These are phyloP conservation scores for Cocos nucifera DNA, from an alignment of 176 grass and related monocot species.

Conservation along the genomic window DNA sequence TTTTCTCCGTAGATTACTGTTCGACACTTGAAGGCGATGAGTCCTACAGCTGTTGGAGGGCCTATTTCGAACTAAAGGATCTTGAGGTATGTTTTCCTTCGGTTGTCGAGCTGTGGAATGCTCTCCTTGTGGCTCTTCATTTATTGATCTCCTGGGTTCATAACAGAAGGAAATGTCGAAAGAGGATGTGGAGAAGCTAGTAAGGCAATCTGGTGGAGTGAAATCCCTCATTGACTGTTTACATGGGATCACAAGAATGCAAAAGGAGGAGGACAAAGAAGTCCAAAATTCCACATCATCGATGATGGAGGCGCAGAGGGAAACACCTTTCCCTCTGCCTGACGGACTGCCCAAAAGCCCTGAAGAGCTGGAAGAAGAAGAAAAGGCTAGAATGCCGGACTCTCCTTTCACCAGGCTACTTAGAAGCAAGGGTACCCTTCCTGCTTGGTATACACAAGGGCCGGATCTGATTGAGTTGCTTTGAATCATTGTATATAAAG, in stretches of 20 bases:
- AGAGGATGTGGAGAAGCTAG: conserved; percentile 19
- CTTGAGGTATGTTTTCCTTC: conserved; percentile 39
- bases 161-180: conserved; percentile 25
- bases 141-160: too few species aligned
- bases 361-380: conserved; percentile 66
- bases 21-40: conserved; percentile 64
- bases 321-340: conserved; percentile 40
- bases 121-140: too few species aligned
- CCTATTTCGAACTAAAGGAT: conserved; percentile 80
- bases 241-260: conserved; percentile 33
- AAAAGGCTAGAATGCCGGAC: conserved; percentile 51
- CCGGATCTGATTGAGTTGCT: conserved; percentile 8
- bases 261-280: conserved; percentile 40
- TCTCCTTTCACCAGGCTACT: conserved; percentile 62
- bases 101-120: too few species aligned
- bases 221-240: conserved; percentile 43
- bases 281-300: background rate
- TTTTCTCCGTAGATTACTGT: conserved; percentile 59
- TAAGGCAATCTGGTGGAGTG: conserved; percentile 36
- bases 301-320: conserved; percentile 2
- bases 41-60: conserved; percentile 83
- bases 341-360: conserved; percentile 55
- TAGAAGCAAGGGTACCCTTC: conserved; percentile 50
- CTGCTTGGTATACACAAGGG: conserved; percentile 45
- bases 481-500: background rate